Evolutionary conservation across 345 rosid species (phyloP).

Genomic region (Rhizophora apiculata): DNA sequence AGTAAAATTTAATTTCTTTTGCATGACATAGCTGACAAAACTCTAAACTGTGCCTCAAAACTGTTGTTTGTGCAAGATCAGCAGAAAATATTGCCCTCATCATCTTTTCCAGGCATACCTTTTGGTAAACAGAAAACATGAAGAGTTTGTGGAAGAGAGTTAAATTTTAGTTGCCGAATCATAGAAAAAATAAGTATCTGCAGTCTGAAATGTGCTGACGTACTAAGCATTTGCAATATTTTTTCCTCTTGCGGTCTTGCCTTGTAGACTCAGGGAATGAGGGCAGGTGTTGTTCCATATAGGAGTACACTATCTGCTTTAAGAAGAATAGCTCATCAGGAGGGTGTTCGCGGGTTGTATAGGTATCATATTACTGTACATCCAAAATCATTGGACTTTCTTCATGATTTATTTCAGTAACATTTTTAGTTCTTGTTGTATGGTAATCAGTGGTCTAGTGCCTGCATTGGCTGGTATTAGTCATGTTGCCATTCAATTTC

Average conservation of each 20-base stretch:
- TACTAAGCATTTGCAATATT: conserved; percentile 5
- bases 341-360: conserved; percentile 86
- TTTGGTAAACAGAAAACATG: not conserved
- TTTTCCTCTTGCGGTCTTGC: conserved; percentile 9
- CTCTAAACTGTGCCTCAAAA: too few species aligned
- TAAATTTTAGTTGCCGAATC: not conserved
- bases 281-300: conserved; percentile 62
- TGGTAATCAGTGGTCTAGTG: conserved; percentile 65
- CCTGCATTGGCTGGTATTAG: conserved; percentile 89
- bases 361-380: conserved; percentile 34
- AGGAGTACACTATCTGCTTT: conserved; percentile 69
- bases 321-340: conserved; percentile 73
- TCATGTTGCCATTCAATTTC: conserved; percentile 94
- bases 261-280: conserved; percentile 76
- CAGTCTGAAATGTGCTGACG: not conserved
- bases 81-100: not conserved
- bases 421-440: conserved; percentile 5
- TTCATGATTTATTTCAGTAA: not conserved
- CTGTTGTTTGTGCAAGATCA: conserved; percentile 4
- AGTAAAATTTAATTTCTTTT: too few species aligned
- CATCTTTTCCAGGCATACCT: not conserved
- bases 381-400: not conserved
- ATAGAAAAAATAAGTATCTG: not conserved
- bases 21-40: too few species aligned
- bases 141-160: not conserved